A percentile compares a stretch with the other conserved stretches of the same genome.
These are phyloP conservation scores for Pestalotiopsis sp. DNA, from an alignment of 2,329 filamentous ascomycete genomes.

Conservation along the genomic window DNA sequence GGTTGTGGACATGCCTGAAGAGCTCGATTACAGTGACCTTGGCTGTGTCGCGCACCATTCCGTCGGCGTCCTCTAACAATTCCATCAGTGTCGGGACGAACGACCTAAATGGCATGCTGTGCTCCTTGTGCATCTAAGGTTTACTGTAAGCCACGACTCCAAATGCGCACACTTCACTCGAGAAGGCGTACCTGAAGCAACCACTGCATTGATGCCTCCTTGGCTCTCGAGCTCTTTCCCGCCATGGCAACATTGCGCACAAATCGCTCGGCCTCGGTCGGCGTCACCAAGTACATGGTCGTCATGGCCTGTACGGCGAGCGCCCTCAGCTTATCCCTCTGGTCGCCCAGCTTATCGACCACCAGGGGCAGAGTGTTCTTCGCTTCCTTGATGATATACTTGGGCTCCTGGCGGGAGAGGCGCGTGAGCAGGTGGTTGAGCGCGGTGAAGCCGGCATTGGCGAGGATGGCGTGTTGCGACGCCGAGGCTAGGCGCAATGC, in stretches of 20 bases:
- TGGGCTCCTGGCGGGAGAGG: slow-evolving; percentile 81
- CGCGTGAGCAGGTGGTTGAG: slow-evolving; percentile 87
- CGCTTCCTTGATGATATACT: slow-evolving; percentile 70
- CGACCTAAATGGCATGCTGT: slow-evolving; percentile 76
- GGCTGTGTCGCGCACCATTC: slow-evolving; percentile 81
- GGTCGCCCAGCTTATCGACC: slow-evolving; percentile 83
- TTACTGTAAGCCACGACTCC: slow-evolving; percentile 11
- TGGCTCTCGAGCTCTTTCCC: slow-evolving; percentile 81
- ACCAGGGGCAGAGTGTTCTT: slow-evolving; percentile 73
- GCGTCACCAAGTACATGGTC: slow-evolving; percentile 73
- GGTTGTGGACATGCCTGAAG: slow-evolving; percentile 63
- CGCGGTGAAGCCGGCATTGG: slow-evolving; percentile 83
- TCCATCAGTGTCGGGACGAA: slow-evolving; percentile 86
- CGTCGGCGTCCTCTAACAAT: slow-evolving; percentile 87
- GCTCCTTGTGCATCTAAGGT: slow-evolving; percentile 75
- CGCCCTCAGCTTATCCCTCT: slow-evolving; percentile 80
- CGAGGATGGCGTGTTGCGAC: slow-evolving; percentile 76
- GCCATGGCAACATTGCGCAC: slow-evolving; percentile 78
- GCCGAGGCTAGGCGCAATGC: slow-evolving; percentile 74
- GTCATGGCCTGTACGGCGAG: slow-evolving; percentile 75
- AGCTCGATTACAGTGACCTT: slow-evolving; percentile 84
- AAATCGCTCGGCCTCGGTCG: slow-evolving; percentile 75
- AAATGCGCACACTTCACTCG: background rate
- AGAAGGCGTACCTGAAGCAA: slow-evolving; percentile 66
- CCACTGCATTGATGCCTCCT: slow-evolving; percentile 86